A percentile compares a stretch with the other conserved stretches of the same genome.
These are phyloP conservation scores for Cymbidium sinense DNA, from an alignment of 106 monocot genomes.

Conservation along the genomic window DNA sequence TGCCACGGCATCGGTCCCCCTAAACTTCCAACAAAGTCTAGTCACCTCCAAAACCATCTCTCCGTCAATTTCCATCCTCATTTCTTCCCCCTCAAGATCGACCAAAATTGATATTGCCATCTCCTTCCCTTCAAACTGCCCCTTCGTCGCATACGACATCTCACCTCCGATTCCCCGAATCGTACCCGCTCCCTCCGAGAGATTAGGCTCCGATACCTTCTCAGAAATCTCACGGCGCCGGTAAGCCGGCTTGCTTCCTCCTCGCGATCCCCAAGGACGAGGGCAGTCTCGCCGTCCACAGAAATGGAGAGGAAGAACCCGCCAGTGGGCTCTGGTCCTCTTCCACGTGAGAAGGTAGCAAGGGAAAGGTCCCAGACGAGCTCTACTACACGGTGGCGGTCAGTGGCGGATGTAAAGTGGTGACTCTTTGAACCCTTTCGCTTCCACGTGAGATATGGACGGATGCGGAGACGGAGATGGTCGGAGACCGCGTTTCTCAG, in stretches of 20 bases:
- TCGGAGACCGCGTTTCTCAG: not conserved
- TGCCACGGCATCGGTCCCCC: not conserved
- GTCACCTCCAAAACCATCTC: conserved; percentile 1
- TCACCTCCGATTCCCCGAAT: not conserved
- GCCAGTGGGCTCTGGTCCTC: not conserved
- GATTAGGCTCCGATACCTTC: not conserved
- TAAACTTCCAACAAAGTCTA: conserved; percentile 4
- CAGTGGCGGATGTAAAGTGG: not conserved
- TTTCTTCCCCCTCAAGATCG: not conserved
- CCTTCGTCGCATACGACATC: not conserved
- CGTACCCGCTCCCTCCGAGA: conserved; percentile 6
- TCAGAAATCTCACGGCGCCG: not conserved
- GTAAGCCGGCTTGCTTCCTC: not conserved
- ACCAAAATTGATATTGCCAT: not conserved
- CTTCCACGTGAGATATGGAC: not conserved
- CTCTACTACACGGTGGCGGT: not conserved
- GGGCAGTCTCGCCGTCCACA: not conserved
- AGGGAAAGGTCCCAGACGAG: not conserved
- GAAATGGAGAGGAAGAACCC: conserved; percentile 4
- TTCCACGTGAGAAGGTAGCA: not conserved
- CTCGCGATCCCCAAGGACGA: not conserved
- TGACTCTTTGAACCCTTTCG: conserved; percentile 1
- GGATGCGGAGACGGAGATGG: conserved; percentile 1
- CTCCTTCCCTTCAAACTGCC: not conserved
- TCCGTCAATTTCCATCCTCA: not conserved